Evolutionary conservation across 768 basidiomycete genomes (phyloP), one percentile per base, ranked within the genome.

Genomic region (Clitopilus passeckerianus): DNA sequence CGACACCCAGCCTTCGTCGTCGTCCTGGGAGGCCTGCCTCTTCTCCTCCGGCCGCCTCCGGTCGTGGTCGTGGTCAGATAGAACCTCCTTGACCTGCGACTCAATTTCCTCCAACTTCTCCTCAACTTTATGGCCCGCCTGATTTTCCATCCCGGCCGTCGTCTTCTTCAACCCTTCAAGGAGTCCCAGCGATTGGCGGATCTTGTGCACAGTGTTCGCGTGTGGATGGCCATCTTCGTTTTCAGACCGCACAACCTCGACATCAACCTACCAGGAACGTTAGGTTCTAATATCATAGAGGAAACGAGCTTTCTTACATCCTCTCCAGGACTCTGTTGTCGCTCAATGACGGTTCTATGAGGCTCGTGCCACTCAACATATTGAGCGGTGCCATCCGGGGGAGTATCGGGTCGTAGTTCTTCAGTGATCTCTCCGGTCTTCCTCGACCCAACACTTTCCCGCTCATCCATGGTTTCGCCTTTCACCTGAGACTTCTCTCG

Each of bases 361-460:
- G 90, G 90, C 67, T 94, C 90, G 66, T 78, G 77, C 86, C 89
- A 93, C 65, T 90, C 87, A 23, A 76, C 63, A 2, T 76, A 63
- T 9, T 68, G 60, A 44, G 73, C 78, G 1, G 62, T 69, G 16
- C 82, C 80, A 60, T 85, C 81, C 1, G 82, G 80, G 9, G 73
- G 74, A 6, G 66, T 68, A 50, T 82, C 77, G 12, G 72, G 59
- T 22, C 30, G 30, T 0, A 27, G 57, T 34, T 57, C 72, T 56
- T 71, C 46, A 3, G 20, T 18, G 18, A 9, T 18, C 10, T 23
- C 46, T 3, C 10, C 46, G 20, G 3, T 50, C 3, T n/a, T 7
- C 9, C n/a, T n/a, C 20, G 46, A 50, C 18, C 12, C 5, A 20
- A 18, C n/a, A 23, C 46, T 50, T 10, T n/a, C 46, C 72, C 12